phyloP scores from a whole-genome alignment of 371 early-diverging fungal species.

The Mortierella sp. region DNA sequence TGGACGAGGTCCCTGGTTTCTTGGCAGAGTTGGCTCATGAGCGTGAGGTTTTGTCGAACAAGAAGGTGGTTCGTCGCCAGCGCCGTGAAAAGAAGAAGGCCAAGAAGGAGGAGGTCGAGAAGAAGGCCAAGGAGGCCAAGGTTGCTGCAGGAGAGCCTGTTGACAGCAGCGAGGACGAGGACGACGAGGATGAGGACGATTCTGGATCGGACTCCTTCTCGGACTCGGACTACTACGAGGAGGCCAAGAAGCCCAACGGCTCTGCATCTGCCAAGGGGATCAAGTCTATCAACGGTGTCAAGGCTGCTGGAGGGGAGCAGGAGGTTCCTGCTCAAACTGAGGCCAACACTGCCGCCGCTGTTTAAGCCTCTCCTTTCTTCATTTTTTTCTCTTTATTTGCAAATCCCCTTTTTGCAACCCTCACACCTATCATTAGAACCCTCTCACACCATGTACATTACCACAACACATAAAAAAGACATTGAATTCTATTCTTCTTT shows the following conservation, averaged over 20 bases:
- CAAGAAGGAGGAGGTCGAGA: slow-evolving; percentile 36
- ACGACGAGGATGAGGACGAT: slow-evolving; percentile 23
- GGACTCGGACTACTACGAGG: slow-evolving; percentile 51
- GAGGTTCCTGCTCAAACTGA: neutral
- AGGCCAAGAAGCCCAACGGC: slow-evolving; percentile 24
- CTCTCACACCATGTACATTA: neutral
- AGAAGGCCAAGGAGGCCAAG: slow-evolving; percentile 54
- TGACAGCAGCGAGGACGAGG: slow-evolving; percentile 26
- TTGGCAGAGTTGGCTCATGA: slow-evolving; percentile 40
- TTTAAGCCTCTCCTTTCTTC: neutral
- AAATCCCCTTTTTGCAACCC: neutral
- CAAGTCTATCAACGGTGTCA: neutral
- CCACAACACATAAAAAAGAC: neutral
- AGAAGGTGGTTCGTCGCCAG: slow-evolving; percentile 43
- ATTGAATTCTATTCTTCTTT: too few relatives aligned
- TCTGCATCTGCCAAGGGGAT: neutral
- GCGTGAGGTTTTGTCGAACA: slow-evolving; percentile 24
- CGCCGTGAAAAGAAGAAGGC: slow-evolving; percentile 40
- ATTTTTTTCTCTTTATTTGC: neutral
- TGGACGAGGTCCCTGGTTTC: slow-evolving; percentile 46
- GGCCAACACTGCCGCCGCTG: neutral
- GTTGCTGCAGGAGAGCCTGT: slow-evolving; percentile 41
- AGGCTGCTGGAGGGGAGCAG: neutral
- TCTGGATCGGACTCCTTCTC: slow-evolving; percentile 32
- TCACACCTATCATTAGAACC: neutral